A percentile compares a stretch with the other conserved stretches of the same genome.
Conservation (phyloP, 2,329 filamentous ascomycete species). For the Scolecobasidium constrictum region DNA sequence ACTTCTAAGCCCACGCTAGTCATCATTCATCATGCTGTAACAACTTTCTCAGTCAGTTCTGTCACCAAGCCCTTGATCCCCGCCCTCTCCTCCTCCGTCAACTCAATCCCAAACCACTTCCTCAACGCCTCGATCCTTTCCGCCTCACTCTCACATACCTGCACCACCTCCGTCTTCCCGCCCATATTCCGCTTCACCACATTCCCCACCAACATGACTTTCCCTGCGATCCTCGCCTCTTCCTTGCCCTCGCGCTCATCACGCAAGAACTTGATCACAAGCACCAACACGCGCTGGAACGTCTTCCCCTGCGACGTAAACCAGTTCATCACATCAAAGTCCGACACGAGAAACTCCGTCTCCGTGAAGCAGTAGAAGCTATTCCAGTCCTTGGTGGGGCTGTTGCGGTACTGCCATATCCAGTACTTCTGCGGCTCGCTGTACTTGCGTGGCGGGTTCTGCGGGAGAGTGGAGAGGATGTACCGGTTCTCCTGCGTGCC, state of each 20-base stretch:
- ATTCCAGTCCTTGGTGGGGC: constrained; percentile 25
- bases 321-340: constrained; percentile 30
- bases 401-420: constrained; percentile 49
- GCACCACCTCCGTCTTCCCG: not conserved
- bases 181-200: not conserved
- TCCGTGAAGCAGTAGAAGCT: constrained; percentile 32
- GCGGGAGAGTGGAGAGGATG: not conserved
- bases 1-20: no score
- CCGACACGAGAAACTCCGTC: constrained; percentile 26
- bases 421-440: constrained; percentile 39
- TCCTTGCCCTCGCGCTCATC: constrained; percentile 15
- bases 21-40: not conserved
- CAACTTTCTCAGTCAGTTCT: not conserved
- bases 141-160: not conserved
- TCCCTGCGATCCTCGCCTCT: not conserved
- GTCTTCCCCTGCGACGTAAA: not conserved
- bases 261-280: constrained; percentile 29
- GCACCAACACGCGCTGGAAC: constrained; percentile 18
- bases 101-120: constrained; percentile 1
- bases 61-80: not conserved
- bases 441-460: constrained; percentile 17
- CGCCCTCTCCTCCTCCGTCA: constrained; percentile 3
- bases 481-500: constrained; percentile 1
- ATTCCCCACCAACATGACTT: constrained; percentile 2
- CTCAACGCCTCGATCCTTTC: constrained; percentile 1